phyloP scores from a whole-genome alignment of 1,139 yeast species.

The Saccharomyces hybrid region DNA sequence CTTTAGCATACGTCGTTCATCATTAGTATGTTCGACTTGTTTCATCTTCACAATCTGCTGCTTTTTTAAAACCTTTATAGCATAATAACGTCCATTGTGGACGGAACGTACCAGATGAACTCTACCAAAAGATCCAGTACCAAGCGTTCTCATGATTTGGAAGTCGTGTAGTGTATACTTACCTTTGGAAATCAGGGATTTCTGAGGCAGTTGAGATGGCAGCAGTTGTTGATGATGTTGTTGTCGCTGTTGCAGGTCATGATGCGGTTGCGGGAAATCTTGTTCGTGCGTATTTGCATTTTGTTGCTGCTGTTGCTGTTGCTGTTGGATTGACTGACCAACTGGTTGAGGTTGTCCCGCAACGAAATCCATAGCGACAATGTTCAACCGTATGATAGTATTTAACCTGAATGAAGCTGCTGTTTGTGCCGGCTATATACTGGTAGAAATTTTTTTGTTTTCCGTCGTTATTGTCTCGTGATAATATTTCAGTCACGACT shows the following conservation, averaged over 20 bases:
- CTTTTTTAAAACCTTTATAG: constrained; percentile 87
- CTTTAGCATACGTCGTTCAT: constrained; percentile 89
- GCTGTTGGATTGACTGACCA: constrained; percentile 11
- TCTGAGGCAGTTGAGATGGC: constrained; percentile 7
- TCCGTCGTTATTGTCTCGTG: neutral
- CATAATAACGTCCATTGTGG: constrained; percentile 90
- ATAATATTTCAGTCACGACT: neutral
- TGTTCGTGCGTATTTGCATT: constrained; percentile 11
- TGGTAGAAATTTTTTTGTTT: neutral
- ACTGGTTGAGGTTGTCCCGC: constrained; percentile 2
- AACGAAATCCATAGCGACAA: neutral
- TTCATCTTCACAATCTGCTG: constrained; percentile 91
- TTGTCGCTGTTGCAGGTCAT: constrained; percentile 9
- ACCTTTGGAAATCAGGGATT: constrained; percentile 65
- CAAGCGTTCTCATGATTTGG: constrained; percentile 86
- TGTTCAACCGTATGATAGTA: neutral
- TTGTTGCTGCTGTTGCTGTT: constrained; percentile 11
- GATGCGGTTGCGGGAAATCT: constrained; percentile 8
- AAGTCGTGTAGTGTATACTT: constrained; percentile 81
- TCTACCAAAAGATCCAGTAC: constrained; percentile 96
- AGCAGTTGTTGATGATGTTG: constrained; percentile 5
- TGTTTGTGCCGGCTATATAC: neutral
- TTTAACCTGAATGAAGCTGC: neutral
- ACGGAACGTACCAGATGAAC: constrained; percentile 89
- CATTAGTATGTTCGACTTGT: constrained; percentile 96